phyloP scores from a whole-genome alignment of 78 protist species.

The Dictyostelium purpureum region DNA sequence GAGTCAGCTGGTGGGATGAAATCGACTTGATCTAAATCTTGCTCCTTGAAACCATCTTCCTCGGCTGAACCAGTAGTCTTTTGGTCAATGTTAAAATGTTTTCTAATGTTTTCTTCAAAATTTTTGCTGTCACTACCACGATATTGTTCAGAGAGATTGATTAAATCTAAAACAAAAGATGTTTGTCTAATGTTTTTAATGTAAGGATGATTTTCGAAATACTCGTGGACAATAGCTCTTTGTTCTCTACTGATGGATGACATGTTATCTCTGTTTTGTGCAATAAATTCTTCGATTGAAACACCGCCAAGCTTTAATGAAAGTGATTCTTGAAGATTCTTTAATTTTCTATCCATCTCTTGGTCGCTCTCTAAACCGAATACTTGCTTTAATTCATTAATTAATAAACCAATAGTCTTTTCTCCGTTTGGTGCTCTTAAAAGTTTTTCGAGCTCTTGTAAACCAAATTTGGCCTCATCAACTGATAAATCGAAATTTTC shows the following conservation, averaged over 20 bases:
- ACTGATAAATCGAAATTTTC: background rate
- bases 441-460: background rate
- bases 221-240: background rate
- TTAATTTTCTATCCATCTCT: background rate
- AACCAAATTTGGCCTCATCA: constrained; percentile 11
- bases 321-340: background rate
- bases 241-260: background rate
- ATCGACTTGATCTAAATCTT: background rate
- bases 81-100: constrained; percentile 1
- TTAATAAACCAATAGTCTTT: background rate
- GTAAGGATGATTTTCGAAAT: constrained; percentile 43
- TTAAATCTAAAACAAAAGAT: constrained; percentile 15
- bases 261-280: background rate
- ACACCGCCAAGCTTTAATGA: background rate
- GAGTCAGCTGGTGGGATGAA: constrained; percentile 6
- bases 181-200: constrained; percentile 44
- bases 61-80: background rate
- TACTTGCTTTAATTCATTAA: constrained; percentile 10
- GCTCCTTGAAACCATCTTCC: background rate
- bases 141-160: constrained; percentile 16
- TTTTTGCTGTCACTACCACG: background rate
- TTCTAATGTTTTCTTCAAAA: background rate
- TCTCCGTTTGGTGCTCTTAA: constrained; percentile 22
- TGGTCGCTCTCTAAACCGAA: constrained; percentile 26
- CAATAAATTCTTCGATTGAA: constrained; percentile 20